A percentile compares a stretch with the other conserved stretches of the same genome.
Conservation (phyloP, 2,329 filamentous ascomycete genomes). For the Sclerotinia trifoliorum region DNA sequence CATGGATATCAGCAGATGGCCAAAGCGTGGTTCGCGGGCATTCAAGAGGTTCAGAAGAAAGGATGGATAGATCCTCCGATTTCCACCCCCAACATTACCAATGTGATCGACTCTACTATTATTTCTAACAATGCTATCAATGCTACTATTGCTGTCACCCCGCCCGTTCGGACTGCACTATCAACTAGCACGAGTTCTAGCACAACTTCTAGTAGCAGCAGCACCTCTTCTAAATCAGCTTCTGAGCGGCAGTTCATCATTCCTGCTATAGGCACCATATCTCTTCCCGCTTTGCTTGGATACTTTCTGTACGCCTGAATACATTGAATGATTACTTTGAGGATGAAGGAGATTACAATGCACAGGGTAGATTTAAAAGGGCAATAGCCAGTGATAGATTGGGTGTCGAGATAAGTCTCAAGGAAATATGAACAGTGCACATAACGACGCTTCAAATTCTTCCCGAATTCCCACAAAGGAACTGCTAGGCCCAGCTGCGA, state of each 20-base stretch:
- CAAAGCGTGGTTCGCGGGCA: constrained; percentile 23
- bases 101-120: too few relatives aligned
- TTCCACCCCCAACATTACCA: not conserved
- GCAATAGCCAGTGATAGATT: not conserved
- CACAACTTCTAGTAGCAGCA: not conserved
- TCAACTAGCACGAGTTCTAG: not conserved
- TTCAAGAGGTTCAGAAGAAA: constrained; percentile 14
- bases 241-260: not conserved
- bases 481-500: not conserved
- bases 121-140: too few relatives aligned
- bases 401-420: too few relatives aligned
- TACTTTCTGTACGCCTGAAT: not conserved
- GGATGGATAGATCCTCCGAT: constrained; percentile 19
- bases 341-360: accelerated
- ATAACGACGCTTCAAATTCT: not conserved
- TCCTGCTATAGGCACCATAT: not conserved
- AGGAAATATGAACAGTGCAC: too few relatives aligned
- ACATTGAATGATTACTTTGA: not conserved
- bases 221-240: not conserved
- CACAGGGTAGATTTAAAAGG: not conserved
- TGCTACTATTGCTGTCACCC: not conserved
- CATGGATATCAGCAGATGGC: constrained; percentile 30
- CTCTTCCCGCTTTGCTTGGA: not conserved
- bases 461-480: not conserved
- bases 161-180: not conserved